Percentiles rank a stretch among this genome's conserved stretches.
Conservation (phyloP, 1,284 basidiomycete genomes). For the Sanghuangporus sanghuang region DNA sequence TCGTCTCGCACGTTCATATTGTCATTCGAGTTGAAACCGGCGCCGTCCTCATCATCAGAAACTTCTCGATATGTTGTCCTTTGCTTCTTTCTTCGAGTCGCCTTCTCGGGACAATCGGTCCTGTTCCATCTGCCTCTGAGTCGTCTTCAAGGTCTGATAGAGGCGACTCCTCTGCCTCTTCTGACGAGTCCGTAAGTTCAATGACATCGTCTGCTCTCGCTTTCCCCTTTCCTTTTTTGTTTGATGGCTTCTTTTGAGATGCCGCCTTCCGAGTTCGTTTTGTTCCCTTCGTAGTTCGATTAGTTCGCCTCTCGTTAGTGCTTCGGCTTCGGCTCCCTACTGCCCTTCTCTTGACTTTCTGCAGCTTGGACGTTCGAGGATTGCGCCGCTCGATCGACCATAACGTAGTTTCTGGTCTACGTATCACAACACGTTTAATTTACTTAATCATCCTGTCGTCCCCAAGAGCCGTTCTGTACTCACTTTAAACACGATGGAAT, state of each 20-base stretch:
- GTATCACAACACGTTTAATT: neutral
- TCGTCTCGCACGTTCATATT: conserved; percentile 14
- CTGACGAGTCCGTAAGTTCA: conserved; percentile 2
- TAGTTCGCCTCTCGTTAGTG: conserved; percentile 20
- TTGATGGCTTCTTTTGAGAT: neutral
- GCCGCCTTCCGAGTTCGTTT: conserved; percentile 1
- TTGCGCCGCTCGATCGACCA: conserved; percentile 31
- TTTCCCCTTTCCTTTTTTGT: conserved; percentile 38
- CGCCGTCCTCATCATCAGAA: conserved; percentile 21
- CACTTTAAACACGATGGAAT: conserved; percentile 72
- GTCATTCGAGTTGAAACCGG: neutral
- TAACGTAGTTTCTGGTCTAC: conserved; percentile 39
- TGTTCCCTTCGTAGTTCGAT: conserved; percentile 31
- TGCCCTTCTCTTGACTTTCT: conserved; percentile 19
- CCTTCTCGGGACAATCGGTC: conserved; percentile 25
- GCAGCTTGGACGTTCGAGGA: conserved; percentile 18
- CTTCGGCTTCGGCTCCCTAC: conserved; percentile 9
- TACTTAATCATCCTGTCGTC: neutral
- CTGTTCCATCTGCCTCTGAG: conserved; percentile 5
- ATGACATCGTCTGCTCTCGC: conserved; percentile 20
- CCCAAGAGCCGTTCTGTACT: conserved; percentile 1
- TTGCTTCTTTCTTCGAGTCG: conserved; percentile 14
- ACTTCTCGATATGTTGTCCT: conserved; percentile 24
- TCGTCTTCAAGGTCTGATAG: conserved; percentile 21
- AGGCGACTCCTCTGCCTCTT: conserved; percentile 5